Evolutionary conservation across 148 eudicot genomes (phyloP), one percentile per base, ranked within the genome.

Genomic region (Chenopodium formosanum): DNA sequence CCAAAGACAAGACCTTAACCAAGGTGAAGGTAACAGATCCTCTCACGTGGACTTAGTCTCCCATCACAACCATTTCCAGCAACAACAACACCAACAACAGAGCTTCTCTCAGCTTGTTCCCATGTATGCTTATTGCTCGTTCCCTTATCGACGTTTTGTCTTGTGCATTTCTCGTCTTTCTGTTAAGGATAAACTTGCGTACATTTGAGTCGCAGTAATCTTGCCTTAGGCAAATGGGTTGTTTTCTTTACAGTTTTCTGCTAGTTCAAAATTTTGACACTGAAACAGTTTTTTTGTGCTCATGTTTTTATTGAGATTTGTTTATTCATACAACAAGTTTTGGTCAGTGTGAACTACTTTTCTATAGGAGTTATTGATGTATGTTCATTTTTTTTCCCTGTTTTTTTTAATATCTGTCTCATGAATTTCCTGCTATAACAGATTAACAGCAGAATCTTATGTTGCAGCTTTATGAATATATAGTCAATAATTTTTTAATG

Each of bases 11-110:
- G 84, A 80, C 76, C 72, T 80, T 31, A 70, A 34, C 78, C 87
- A 71, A 83, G 88, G 22, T 84, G 87, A 82, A 69, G 88, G 83
- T 48, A 86, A 87, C 73, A 91, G 82, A 90, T 89, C 89, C 75
- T 84, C 90, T 83, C 90, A 90, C 85, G 88, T 88, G 83, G 79
- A 85, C 80, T 83, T 32, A 25, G 52, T 72, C 29, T 29, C 75
- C 58, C 62, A 77, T 34, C 76, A 79, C 37, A 70, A 31, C 52
- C 82, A 63, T 20, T 79, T 70, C 69, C 75, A 66, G 62, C 85
- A 83, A 1, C 79, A 75, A 29, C 84, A 81, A 48, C 75, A 11
- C 7, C 83, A 81, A 22, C 79, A 76, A 48, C 75, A 80, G 60
- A 65, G 27, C 80, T 74, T 62, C 82, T 66, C 87, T 81, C 85